A percentile compares a stretch with the other conserved stretches of the same genome.
Conservation (phyloP, 768 basidiomycete genomes). For the Epithele typhae region DNA sequence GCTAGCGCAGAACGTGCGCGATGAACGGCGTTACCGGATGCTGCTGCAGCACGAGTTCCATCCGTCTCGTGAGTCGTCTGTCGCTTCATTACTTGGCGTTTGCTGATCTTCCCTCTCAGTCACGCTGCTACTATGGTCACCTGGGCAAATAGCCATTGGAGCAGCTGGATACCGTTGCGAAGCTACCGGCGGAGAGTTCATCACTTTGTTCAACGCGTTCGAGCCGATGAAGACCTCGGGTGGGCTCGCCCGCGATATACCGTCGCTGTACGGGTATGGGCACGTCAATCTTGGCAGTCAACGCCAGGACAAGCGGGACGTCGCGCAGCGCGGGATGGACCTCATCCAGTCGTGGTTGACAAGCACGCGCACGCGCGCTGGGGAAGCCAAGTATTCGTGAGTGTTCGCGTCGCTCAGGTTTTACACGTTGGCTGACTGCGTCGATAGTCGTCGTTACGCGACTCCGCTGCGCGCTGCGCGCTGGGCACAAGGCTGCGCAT, state of each 20-base stretch:
- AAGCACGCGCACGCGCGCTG: constrained; percentile 9
- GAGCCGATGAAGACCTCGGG: constrained; percentile 44
- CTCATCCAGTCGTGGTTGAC: constrained; percentile 44
- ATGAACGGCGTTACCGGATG: constrained; percentile 68
- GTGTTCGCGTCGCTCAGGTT: too few species aligned
- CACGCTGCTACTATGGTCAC: constrained; percentile 62
- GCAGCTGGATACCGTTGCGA: constrained; percentile 73
- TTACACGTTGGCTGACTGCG: neutral
- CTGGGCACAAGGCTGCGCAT: constrained; percentile 62
- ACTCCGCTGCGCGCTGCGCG: constrained; percentile 58
- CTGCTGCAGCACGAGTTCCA: constrained; percentile 67
- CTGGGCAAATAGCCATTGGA: constrained; percentile 57
- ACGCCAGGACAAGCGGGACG: constrained; percentile 53
- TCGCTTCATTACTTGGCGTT: neutral
- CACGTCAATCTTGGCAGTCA: constrained; percentile 44
- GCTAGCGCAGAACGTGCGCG: constrained; percentile 30
- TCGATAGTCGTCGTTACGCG: constrained; percentile 43
- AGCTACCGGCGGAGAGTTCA: constrained; percentile 57
- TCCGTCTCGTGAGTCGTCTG: constrained; percentile 47
- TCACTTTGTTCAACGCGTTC: constrained; percentile 69
- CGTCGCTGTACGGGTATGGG: constrained; percentile 64
- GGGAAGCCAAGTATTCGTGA: constrained; percentile 35
- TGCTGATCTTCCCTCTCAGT: constrained; percentile 20
- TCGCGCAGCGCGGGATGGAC: constrained; percentile 55
- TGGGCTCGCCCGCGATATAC: constrained; percentile 41